phyloP scores from a whole-genome alignment of 2,329 filamentous ascomycete species.

The Alternaria conjuncta region DNA sequence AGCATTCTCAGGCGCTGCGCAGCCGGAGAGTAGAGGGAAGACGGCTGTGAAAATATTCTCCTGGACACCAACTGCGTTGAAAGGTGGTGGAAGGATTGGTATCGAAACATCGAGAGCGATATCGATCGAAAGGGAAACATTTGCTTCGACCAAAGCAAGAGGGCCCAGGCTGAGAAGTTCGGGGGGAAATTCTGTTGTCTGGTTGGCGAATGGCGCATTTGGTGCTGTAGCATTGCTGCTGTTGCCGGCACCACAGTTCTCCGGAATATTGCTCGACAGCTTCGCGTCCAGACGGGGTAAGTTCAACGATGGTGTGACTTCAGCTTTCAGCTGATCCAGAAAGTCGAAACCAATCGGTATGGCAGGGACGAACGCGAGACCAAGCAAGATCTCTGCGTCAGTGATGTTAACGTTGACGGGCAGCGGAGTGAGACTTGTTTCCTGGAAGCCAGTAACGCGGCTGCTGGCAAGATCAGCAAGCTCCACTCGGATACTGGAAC shows the following conservation, averaged over 20 bases:
- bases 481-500: constrained; percentile 39
- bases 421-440: constrained; percentile 36
- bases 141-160: constrained; percentile 34
- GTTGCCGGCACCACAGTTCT: constrained; percentile 23
- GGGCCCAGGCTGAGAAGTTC: constrained; percentile 12
- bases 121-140: constrained; percentile 29
- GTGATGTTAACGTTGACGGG: constrained; percentile 42
- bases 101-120: constrained; percentile 27
- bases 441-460: constrained; percentile 36
- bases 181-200: not conserved
- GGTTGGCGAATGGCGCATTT: constrained; percentile 7
- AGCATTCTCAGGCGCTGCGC: constrained; percentile 16
- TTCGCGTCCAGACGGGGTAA: constrained; percentile 41
- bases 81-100: constrained; percentile 25
- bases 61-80: constrained; percentile 17
- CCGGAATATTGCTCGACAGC: constrained; percentile 29
- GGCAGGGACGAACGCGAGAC: constrained; percentile 39
- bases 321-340: constrained; percentile 32
- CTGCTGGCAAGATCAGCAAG: constrained; percentile 32
- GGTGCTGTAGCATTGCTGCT: not conserved
- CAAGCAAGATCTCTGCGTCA: constrained; percentile 35
- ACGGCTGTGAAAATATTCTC: constrained; percentile 30
- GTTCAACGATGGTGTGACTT: constrained; percentile 39
- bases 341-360: constrained; percentile 48
- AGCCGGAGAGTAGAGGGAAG: constrained; percentile 27